Evolutionary conservation across 768 basidiomycete species (phyloP).

Genomic region (Kwoniella botswanensis): DNA sequence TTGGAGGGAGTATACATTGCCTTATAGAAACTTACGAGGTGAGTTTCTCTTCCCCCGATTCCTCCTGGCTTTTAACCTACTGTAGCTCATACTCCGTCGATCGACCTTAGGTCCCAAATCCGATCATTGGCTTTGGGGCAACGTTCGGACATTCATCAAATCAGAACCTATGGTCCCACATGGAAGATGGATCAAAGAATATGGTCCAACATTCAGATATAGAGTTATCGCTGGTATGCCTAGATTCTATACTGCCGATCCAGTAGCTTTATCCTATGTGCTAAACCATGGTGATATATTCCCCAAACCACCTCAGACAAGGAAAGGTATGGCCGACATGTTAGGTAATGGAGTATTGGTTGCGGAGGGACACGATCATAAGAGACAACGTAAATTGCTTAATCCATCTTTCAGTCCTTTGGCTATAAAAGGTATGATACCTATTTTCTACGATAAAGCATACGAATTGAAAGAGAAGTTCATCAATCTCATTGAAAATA

Average conservation of each 20-base stretch:
- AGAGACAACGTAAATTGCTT: slow-evolving; percentile 69
- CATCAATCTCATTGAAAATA: slow-evolving; percentile 35
- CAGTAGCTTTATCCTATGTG: slow-evolving; percentile 73
- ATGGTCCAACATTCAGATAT: slow-evolving; percentile 49
- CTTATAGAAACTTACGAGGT: slow-evolving; percentile 38
- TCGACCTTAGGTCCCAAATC: slow-evolving; percentile 31
- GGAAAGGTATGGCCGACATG: slow-evolving; percentile 72
- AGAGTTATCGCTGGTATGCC: slow-evolving; percentile 58
- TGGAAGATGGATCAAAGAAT: slow-evolving; percentile 40
- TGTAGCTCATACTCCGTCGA: background rate
- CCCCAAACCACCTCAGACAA: slow-evolving; percentile 82
- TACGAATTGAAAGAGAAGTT: slow-evolving; percentile 59
- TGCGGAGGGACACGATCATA: slow-evolving; percentile 67
- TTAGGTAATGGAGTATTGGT: slow-evolving; percentile 69
- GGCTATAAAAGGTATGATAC: slow-evolving; percentile 65
- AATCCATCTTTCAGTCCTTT: slow-evolving; percentile 57
- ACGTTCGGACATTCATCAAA: slow-evolving; percentile 32
- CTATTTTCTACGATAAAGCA: slow-evolving; percentile 69
- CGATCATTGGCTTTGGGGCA: slow-evolving; percentile 37
- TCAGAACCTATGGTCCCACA: slow-evolving; percentile 38
- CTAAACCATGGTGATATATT: slow-evolving; percentile 68
- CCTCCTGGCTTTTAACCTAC: background rate
- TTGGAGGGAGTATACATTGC: slow-evolving; percentile 24
- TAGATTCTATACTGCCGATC: slow-evolving; percentile 80
- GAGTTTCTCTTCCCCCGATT: slow-evolving; percentile 8